Evolutionary conservation across 495 filamentous ascomycete species (phyloP).

Genomic region (Pseudevernia furfuracea): DNA sequence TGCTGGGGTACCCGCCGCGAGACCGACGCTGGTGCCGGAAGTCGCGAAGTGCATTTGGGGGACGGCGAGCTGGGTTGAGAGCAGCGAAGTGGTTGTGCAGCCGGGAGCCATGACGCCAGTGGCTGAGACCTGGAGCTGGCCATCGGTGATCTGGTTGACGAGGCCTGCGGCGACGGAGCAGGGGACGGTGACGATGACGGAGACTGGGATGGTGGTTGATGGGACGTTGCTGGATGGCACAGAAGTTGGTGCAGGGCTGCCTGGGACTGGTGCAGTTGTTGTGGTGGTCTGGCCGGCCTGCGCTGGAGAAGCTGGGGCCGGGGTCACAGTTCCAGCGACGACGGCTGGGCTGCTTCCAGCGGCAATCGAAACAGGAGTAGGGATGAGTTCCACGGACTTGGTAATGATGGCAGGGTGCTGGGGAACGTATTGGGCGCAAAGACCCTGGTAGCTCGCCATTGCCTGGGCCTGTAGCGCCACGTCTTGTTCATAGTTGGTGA

Average conservation of each 20-base stretch:
- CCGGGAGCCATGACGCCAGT: slow-evolving; percentile 35
- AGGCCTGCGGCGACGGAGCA: slow-evolving; percentile 32
- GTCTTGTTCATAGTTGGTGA: slow-evolving; percentile 65
- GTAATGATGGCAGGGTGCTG: slow-evolving; percentile 82
- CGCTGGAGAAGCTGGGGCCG: slow-evolving; percentile 36
- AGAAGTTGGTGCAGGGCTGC: slow-evolving; percentile 36
- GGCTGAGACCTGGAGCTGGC: slow-evolving; percentile 19
- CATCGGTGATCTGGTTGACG: slow-evolving; percentile 21
- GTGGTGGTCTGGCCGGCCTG: slow-evolving; percentile 29
- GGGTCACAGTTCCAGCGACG: slow-evolving; percentile 20
- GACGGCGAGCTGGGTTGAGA: slow-evolving; percentile 58
- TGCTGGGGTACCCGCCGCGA: slow-evolving; percentile 45
- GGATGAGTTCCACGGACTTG: slow-evolving; percentile 51
- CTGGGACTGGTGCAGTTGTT: slow-evolving; percentile 25
- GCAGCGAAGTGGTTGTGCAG: slow-evolving; percentile 45
- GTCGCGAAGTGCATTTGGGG: slow-evolving; percentile 71
- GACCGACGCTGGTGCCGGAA: slow-evolving; percentile 38
- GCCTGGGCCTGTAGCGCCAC: slow-evolving; percentile 60
- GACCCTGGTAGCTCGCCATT: slow-evolving; percentile 79
- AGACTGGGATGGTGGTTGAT: slow-evolving; percentile 37
- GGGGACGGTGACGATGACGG: slow-evolving; percentile 56
- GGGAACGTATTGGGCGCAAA: slow-evolving; percentile 70
- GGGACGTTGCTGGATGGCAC: slow-evolving; percentile 34
- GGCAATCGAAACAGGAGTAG: slow-evolving; percentile 30
- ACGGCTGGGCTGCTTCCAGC: slow-evolving; percentile 20